phyloP scores from a whole-genome alignment of 2,329 filamentous ascomycete species.

The Hymenoscyphus repandus region DNA sequence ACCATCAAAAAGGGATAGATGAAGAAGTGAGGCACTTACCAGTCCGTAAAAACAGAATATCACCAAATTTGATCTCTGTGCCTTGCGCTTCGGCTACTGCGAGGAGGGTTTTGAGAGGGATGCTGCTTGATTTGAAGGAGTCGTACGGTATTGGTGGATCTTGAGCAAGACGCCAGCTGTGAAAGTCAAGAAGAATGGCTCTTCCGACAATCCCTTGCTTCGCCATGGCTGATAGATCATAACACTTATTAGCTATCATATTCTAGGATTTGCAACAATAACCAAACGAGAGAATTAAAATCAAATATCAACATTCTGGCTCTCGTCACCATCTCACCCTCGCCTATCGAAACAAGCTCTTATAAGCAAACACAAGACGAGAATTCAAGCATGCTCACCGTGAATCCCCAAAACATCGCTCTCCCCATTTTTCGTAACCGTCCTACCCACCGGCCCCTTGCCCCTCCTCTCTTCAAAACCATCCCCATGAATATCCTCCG shows the following conservation, averaged over 20 bases:
- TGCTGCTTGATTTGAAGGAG: conserved; percentile 32
- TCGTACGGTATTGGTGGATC: conserved; percentile 30
- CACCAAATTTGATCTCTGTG: conserved; percentile 41
- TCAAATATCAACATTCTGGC: neutral
- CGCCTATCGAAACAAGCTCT: no score
- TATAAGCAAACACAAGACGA: neutral
- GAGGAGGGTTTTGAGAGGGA: conserved; percentile 36
- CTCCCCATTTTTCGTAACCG: neutral
- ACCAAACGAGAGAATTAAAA: neutral
- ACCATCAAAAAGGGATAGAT: neutral
- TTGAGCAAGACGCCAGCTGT: conserved; percentile 32
- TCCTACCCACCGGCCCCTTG: neutral
- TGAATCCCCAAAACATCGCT: conserved; percentile 1
- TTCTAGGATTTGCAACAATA: neutral
- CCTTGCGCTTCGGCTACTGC: conserved; percentile 40
- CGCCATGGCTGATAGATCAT: neutral
- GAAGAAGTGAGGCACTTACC: conserved; percentile 35
- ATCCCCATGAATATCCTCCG: conserved; percentile 30
- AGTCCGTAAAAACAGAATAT: conserved; percentile 44
- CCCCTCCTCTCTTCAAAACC: neutral
- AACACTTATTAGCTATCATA: neutral
- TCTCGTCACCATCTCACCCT: no score
- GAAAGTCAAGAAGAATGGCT: conserved; percentile 49
- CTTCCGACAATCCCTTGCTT: conserved; percentile 47
- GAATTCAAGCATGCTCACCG: neutral